Evolutionary conservation across 495 filamentous ascomycete species (phyloP).

Genomic region (Delitschia confertaspora): DNA sequence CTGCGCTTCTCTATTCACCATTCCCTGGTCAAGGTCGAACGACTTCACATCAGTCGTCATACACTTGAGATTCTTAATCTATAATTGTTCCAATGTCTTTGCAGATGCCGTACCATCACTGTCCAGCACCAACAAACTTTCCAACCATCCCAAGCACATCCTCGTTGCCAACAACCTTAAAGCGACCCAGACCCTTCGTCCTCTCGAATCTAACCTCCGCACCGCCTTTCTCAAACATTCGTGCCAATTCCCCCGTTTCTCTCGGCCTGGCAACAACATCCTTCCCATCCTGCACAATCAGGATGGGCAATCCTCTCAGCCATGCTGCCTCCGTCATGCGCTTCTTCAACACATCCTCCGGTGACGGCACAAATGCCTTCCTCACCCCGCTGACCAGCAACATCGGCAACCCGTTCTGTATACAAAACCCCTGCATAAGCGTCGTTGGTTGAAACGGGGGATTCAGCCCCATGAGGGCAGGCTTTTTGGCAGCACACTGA

Average conservation of each 20-base stretch:
- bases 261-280: constrained; percentile 1
- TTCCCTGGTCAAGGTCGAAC: too few species aligned
- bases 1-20: too few species aligned
- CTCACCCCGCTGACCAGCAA: neutral
- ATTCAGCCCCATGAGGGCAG: too few species aligned
- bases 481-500: too few species aligned
- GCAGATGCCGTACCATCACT: too few species aligned
- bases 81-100: too few species aligned
- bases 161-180: neutral
- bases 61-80: too few species aligned
- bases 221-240: neutral
- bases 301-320: neutral
- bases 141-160: too few species aligned
- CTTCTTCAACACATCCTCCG: neutral
- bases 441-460: neutral
- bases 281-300: neutral
- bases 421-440: neutral
- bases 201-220: neutral
- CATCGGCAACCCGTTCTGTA: neutral
- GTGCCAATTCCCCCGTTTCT: neutral
- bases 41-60: too few species aligned
- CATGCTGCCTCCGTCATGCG: neutral
- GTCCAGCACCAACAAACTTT: too few species aligned
- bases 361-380: neutral
- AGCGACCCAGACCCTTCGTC: neutral